Conservation (phyloP, 106 monocot genomes). For the Allium fistulosum region DNA sequence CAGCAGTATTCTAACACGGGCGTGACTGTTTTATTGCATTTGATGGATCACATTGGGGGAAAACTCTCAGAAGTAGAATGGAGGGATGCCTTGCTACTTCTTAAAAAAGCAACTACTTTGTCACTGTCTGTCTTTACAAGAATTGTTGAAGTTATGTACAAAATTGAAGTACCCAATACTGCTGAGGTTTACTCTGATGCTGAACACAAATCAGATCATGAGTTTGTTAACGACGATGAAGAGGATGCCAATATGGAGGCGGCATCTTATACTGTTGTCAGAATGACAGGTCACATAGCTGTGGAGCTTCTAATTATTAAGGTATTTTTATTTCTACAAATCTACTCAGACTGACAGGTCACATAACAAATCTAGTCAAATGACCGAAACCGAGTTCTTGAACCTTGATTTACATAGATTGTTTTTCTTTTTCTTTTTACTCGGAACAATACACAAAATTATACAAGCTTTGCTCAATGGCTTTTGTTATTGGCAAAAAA, state of each 20-base stretch:
- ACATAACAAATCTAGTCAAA: no score
- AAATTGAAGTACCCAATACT: conserved; percentile 65
- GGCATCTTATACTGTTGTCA: conserved; percentile 67
- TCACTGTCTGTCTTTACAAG: conserved; percentile 43
- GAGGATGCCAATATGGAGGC: conserved; percentile 86
- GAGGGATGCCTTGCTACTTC: conserved; percentile 44
- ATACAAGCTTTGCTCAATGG: no score
- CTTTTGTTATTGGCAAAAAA: no score
- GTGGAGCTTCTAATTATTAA: conserved; percentile 64
- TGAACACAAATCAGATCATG: conserved; percentile 74
- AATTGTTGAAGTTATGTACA: conserved; percentile 42
- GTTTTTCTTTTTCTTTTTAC: no score
- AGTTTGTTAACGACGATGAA: conserved; percentile 36
- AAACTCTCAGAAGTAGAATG: conserved; percentile 65
- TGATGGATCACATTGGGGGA: conserved; percentile 38
- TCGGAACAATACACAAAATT: no score
- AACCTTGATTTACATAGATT: no score
- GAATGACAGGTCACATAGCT: conserved; percentile 78
- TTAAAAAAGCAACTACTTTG: conserved; percentile 38
- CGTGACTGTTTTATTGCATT: conserved; percentile 38
- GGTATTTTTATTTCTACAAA: conserved; percentile 25
- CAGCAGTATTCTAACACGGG: conserved; percentile 58
- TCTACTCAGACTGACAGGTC: no score
- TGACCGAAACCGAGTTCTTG: no score
- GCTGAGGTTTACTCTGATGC: conserved; percentile 44